Evolutionary conservation across 1,139 yeast genomes (phyloP).

Genomic region (Wickerhamiella pararugosa): DNA sequence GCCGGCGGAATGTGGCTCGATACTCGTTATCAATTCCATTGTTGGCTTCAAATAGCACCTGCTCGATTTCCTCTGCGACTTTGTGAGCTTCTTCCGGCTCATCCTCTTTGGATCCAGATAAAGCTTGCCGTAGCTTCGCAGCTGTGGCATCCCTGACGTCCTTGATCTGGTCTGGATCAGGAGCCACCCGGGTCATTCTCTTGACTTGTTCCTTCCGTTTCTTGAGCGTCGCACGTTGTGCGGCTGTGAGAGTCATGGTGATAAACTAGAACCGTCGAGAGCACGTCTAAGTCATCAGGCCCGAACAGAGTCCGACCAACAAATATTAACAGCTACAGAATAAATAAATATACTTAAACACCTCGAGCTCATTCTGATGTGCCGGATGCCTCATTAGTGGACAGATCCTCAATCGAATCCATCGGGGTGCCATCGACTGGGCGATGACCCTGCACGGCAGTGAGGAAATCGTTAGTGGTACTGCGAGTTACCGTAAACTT

Average conservation of each 20-base stretch:
- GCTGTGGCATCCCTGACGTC: conserved; percentile 14
- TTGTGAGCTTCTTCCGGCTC: background rate
- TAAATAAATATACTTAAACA: too few species aligned
- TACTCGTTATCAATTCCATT: conserved; percentile 11
- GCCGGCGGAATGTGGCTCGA: conserved; percentile 12
- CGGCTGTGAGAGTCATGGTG: conserved; percentile 1
- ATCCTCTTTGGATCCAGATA: conserved; percentile 1
- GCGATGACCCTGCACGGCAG: too few species aligned
- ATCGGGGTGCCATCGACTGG: too few species aligned
- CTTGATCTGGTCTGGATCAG: conserved; percentile 8
- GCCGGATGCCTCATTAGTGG: too few species aligned
- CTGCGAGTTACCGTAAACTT: too few species aligned
- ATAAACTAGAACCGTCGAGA: background rate
- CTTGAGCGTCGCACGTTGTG: conserved; percentile 5
- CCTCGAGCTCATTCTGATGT: too few species aligned
- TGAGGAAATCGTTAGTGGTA: too few species aligned
- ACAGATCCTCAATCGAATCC: too few species aligned
- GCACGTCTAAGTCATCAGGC: too few species aligned
- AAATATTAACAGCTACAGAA: too few species aligned
- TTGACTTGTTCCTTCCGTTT: conserved; percentile 2
- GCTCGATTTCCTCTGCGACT: conserved; percentile 13
- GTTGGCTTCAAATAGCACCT: conserved; percentile 8
- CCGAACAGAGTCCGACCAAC: too few species aligned
- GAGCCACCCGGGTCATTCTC: background rate
- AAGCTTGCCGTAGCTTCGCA: conserved; percentile 9